Evolutionary conservation across 352 stramenopile genomes (phyloP).

Genomic region (Pythium volutum): DNA sequence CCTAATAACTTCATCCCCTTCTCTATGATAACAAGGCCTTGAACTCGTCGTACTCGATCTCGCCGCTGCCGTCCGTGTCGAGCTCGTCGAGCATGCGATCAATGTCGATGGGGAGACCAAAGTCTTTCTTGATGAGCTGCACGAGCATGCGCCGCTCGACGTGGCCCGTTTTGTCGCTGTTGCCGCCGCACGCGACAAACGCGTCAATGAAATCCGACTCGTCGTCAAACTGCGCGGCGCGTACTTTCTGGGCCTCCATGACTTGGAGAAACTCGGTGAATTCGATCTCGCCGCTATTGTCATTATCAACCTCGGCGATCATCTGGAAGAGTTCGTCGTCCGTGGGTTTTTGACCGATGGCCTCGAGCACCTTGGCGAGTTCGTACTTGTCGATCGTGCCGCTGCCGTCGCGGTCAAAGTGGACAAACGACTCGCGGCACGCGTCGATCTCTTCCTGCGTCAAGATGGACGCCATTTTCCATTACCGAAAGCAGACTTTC

Average conservation of each 20-base stretch:
- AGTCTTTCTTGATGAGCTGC: slow-evolving; percentile 96
- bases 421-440: slow-evolving; percentile 95
- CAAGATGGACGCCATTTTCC: slow-evolving; percentile 84
- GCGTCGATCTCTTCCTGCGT: slow-evolving; percentile 96
- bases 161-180: slow-evolving; percentile 89
- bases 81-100: slow-evolving; percentile 96
- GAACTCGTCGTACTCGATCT: slow-evolving; percentile 97
- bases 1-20: slow-evolving; percentile 27
- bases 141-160: slow-evolving; percentile 88
- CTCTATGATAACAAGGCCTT: slow-evolving; percentile 87
- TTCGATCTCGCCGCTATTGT: slow-evolving; percentile 95
- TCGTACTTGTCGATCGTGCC: slow-evolving; percentile 96
- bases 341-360: slow-evolving; percentile 96
- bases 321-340: slow-evolving; percentile 98
- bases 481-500: background rate
- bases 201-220: slow-evolving; percentile 97
- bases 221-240: slow-evolving; percentile 92
- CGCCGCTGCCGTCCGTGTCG: slow-evolving; percentile 91
- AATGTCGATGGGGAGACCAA: slow-evolving; percentile 95
- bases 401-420: slow-evolving; percentile 95
- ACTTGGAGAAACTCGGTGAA: slow-evolving; percentile 97
- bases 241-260: slow-evolving; percentile 96
- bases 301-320: slow-evolving; percentile 93
- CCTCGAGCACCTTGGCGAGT: slow-evolving; percentile 93
- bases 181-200: slow-evolving; percentile 94